Conservation (phyloP, 768 basidiomycete genomes). For the Solioccasus polychromus region DNA sequence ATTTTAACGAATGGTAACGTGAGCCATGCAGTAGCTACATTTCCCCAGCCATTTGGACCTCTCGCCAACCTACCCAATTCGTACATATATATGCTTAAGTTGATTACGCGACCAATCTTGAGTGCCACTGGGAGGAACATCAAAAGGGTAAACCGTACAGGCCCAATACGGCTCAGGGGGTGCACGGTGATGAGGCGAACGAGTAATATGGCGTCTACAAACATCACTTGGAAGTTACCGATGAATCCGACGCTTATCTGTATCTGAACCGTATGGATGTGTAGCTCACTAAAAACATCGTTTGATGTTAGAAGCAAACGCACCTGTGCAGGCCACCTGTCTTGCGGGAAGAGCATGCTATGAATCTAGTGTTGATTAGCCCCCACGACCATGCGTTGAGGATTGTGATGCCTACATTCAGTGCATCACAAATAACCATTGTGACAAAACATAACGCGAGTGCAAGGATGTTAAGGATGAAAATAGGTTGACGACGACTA, state of each 20-base stretch:
- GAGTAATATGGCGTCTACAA: conserved; percentile 23
- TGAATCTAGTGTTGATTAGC: conserved; percentile 18
- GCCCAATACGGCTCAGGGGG: conserved; percentile 8
- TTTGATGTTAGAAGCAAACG: not conserved
- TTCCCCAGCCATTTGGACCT: not conserved
- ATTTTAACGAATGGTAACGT: conserved; percentile 27
- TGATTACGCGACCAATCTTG: conserved; percentile 19
- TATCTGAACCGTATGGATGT: not conserved
- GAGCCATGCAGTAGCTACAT: conserved; percentile 8
- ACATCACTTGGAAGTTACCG: conserved; percentile 19
- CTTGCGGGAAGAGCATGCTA: conserved; percentile 15
- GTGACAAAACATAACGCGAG: conserved; percentile 9
- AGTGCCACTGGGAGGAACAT: conserved; percentile 17
- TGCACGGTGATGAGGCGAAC: conserved; percentile 22
- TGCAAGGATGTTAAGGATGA: conserved; percentile 20
- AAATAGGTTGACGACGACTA: conserved; percentile 20
- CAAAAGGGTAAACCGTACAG: conserved; percentile 13
- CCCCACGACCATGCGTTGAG: not conserved
- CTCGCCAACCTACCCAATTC: not conserved
- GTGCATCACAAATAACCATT: conserved; percentile 3
- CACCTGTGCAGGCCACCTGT: conserved; percentile 11
- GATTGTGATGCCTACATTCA: conserved; percentile 2
- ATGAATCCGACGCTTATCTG: conserved; percentile 21
- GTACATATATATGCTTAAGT: conserved; percentile 14
- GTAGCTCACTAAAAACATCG: not conserved